Percentiles rank a stretch among this genome's conserved stretches.
Evolutionary conservation across 169 alveolate genomes (phyloP).

Genomic region (Ichthyophthirius multifiliis): DNA sequence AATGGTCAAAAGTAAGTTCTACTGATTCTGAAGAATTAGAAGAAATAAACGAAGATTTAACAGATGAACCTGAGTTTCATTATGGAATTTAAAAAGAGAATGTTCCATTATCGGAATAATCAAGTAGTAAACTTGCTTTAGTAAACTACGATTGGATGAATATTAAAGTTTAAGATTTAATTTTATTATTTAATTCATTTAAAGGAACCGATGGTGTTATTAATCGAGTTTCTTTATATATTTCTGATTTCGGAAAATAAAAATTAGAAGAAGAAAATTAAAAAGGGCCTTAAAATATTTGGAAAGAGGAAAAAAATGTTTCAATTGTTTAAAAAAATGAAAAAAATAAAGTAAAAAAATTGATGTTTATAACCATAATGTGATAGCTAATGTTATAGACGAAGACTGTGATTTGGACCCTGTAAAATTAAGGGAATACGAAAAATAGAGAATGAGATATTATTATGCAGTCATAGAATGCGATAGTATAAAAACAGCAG

Average conservation of each 20-base stretch:
- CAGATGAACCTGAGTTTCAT: slow-evolving; percentile 8
- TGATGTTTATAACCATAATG: slow-evolving; percentile 24
- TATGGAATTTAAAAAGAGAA: slow-evolving; percentile 23
- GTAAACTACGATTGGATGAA: slow-evolving; percentile 97
- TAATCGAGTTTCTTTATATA: slow-evolving; percentile 89
- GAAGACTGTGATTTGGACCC: slow-evolving; percentile 57
- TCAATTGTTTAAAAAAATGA: slow-evolving; percentile 39
- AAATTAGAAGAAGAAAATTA: slow-evolving; percentile 88
- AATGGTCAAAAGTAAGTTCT: slow-evolving; percentile 49
- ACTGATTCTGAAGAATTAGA: slow-evolving; percentile 54
- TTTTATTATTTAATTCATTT: slow-evolving; percentile 90
- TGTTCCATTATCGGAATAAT: slow-evolving; percentile 73
- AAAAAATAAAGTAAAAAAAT: neutral
- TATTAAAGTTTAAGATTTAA: slow-evolving; percentile 92
- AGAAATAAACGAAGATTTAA: slow-evolving; percentile 48
- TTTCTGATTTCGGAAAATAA: slow-evolving; percentile 93
- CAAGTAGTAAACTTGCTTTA: slow-evolving; percentile 92
- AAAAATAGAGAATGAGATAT: slow-evolving; percentile 86
- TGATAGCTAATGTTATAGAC: slow-evolving; percentile 42
- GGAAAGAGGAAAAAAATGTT: slow-evolving; percentile 23
- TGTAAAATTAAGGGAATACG: slow-evolving; percentile 78
- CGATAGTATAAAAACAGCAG: slow-evolving; percentile 88
- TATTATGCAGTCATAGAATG: slow-evolving; percentile 95
- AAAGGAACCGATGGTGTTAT: slow-evolving; percentile 84
- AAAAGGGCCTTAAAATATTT: slow-evolving; percentile 89